Evolutionary conservation across 1,284 basidiomycete genomes (phyloP).

Genomic region (Fomitopsis schrenkii): DNA sequence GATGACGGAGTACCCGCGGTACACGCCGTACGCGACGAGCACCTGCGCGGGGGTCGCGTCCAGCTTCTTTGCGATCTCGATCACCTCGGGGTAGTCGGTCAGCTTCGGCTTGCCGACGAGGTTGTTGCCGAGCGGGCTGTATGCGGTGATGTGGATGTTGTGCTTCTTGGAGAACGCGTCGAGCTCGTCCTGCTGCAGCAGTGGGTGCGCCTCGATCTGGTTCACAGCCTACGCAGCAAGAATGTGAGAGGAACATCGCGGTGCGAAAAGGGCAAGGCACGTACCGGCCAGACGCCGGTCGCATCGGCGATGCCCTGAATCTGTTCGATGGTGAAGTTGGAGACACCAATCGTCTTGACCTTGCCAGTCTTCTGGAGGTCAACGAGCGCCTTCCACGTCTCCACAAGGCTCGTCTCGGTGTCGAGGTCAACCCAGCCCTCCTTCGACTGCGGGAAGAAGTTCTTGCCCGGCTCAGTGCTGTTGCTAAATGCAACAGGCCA

Average conservation of each 20-base stretch:
- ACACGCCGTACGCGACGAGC: slow-evolving; percentile 48
- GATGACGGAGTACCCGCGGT: slow-evolving; percentile 38
- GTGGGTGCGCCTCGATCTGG: slow-evolving; percentile 85
- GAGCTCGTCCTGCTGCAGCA: slow-evolving; percentile 68
- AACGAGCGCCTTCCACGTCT: slow-evolving; percentile 84
- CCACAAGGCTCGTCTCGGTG: slow-evolving; percentile 54
- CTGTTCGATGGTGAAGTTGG: slow-evolving; percentile 73
- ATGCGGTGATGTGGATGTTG: slow-evolving; percentile 79
- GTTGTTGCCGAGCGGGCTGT: slow-evolving; percentile 84
- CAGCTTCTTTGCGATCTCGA: slow-evolving; percentile 44
- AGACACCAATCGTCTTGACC: slow-evolving; percentile 68
- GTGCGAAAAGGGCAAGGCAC: neutral
- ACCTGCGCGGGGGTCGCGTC: slow-evolving; percentile 47
- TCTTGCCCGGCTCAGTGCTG: slow-evolving; percentile 43
- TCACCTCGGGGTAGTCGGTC: slow-evolving; percentile 55
- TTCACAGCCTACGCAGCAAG: slow-evolving; percentile 48
- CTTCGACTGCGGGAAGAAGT: slow-evolving; percentile 50
- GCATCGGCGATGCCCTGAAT: slow-evolving; percentile 69
- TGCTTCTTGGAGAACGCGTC: slow-evolving; percentile 67
- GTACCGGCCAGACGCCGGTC: slow-evolving; percentile 67
- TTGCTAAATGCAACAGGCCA: slow-evolving; percentile 79
- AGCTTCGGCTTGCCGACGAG: slow-evolving; percentile 56
- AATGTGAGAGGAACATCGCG: neutral
- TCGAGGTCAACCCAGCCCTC: slow-evolving; percentile 57
- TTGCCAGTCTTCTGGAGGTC: slow-evolving; percentile 47